Percentiles rank a stretch among this genome's conserved stretches.
phyloP scores from a whole-genome alignment of 2,329 filamentous ascomycete genomes.

The Penicillium sp. region DNA sequence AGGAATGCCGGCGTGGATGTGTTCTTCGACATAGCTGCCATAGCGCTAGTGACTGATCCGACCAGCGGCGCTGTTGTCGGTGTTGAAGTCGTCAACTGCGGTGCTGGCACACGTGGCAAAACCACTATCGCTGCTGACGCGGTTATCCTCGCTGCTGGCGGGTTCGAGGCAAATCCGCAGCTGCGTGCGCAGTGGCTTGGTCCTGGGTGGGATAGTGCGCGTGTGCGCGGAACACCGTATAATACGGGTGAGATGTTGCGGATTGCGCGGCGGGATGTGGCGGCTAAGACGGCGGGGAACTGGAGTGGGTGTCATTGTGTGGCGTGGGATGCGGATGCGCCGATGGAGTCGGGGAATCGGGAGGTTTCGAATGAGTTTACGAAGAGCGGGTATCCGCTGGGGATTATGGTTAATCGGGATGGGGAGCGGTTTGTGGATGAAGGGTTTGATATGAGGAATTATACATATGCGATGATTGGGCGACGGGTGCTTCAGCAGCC shows the following conservation, averaged over 20 bases:
- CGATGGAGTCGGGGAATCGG: conserved; percentile 55
- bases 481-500: conserved; percentile 61
- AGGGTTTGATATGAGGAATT: conserved; percentile 63
- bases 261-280: conserved; percentile 52
- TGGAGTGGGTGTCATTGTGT: conserved; percentile 65
- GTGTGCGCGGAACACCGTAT: conserved; percentile 62
- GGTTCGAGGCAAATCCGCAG: conserved; percentile 61
- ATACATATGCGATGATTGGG: conserved; percentile 66
- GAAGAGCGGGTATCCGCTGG: conserved; percentile 67
- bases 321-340: conserved; percentile 64
- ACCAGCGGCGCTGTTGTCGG: conserved; percentile 3
- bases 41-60: neutral
- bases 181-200: conserved; percentile 58
- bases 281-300: conserved; percentile 55
- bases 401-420: conserved; percentile 60
- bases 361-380: conserved; percentile 65
- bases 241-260: conserved; percentile 61
- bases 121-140: conserved; percentile 20
- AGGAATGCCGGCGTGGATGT: conserved; percentile 44
- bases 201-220: conserved; percentile 61
- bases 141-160: conserved; percentile 51
- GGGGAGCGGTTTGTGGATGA: conserved; percentile 66
- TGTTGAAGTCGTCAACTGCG: conserved; percentile 16
- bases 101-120: conserved; percentile 5
- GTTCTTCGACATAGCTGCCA: conserved; percentile 37